Conservation (phyloP, 306 rosid species). For the Trifolium pratense region DNA sequence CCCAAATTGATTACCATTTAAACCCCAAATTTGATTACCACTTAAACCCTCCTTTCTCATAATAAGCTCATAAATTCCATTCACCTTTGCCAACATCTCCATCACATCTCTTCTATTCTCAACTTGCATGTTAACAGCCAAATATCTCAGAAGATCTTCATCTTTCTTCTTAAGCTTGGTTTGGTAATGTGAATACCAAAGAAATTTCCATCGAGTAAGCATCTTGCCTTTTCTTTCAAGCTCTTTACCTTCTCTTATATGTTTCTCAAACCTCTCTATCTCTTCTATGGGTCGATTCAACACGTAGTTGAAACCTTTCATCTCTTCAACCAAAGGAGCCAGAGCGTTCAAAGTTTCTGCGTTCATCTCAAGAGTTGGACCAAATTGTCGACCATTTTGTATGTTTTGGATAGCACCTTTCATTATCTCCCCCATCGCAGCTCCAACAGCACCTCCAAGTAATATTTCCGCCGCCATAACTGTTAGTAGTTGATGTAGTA, state of each 20-base stretch:
- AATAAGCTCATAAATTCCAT: background rate
- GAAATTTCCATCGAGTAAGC: conserved; percentile 39
- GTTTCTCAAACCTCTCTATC: conserved; percentile 13
- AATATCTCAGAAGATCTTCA: background rate
- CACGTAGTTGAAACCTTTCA: background rate
- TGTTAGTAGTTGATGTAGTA: too few species aligned
- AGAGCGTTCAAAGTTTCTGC: too few species aligned
- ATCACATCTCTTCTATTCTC: conserved; percentile 44
- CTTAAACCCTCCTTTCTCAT: conserved; percentile 29
- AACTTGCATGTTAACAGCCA: conserved; percentile 16
- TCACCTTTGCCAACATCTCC: conserved; percentile 26
- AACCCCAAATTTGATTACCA: background rate
- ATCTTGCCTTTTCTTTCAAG: conserved; percentile 41
- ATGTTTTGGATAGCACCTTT: too few species aligned
- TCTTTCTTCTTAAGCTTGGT: conserved; percentile 16
- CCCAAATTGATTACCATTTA: background rate
- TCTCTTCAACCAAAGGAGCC: background rate
- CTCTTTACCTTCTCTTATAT: conserved; percentile 33
- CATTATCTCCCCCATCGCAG: too few species aligned
- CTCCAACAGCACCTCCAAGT: too few species aligned
- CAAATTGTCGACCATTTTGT: too few species aligned
- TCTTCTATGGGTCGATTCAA: conserved; percentile 39
- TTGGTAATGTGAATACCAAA: conserved; percentile 21
- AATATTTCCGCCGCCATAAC: too few species aligned
- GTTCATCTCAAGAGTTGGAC: too few species aligned